Conservation (phyloP, 371 early-diverging fungal species). For the Umbelopsis sp. region DNA sequence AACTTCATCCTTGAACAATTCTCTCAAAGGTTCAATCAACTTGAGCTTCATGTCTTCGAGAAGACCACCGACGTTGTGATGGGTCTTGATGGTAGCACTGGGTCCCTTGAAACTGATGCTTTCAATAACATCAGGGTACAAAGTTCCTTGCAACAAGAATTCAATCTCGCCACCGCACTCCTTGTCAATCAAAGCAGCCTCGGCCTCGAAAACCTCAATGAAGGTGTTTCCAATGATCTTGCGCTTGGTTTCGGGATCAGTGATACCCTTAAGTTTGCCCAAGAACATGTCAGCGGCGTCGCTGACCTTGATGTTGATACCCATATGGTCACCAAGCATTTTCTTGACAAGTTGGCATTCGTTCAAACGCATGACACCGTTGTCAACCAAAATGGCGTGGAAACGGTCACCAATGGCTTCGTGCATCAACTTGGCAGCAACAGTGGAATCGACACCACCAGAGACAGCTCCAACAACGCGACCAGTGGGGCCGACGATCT, state of each 20-base stretch:
- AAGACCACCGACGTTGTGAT: constrained; percentile 98
- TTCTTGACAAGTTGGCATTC: constrained; percentile 87
- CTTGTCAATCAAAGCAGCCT: constrained; percentile 87
- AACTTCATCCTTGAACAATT: constrained; percentile 98
- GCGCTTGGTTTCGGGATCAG: constrained; percentile 96
- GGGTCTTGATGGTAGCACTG: constrained; percentile 97
- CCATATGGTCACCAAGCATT: constrained; percentile 84
- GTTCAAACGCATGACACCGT: constrained; percentile 97
- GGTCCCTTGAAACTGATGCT: constrained; percentile 98
- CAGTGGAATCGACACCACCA: constrained; percentile 97
- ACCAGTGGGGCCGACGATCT: constrained; percentile 88
- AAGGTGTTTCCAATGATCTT: constrained; percentile 99
- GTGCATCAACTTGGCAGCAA: constrained; percentile 96
- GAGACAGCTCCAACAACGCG: constrained; percentile 97
- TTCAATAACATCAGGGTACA: constrained; percentile 99
- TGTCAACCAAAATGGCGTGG: constrained; percentile 97
- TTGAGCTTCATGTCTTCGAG: constrained; percentile 96
- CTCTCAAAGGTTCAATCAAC: constrained; percentile 96
- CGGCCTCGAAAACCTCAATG: constrained; percentile 95
- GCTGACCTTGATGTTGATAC: constrained; percentile 93
- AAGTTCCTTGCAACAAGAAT: constrained; percentile 95
- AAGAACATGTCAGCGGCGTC: constrained; percentile 91
- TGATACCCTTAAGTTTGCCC: constrained; percentile 84
- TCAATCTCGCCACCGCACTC: constrained; percentile 79
- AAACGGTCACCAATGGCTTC: constrained; percentile 97